phyloP scores from a whole-genome alignment of 2,329 filamentous ascomycete species.

The Bisporella sp. region DNA sequence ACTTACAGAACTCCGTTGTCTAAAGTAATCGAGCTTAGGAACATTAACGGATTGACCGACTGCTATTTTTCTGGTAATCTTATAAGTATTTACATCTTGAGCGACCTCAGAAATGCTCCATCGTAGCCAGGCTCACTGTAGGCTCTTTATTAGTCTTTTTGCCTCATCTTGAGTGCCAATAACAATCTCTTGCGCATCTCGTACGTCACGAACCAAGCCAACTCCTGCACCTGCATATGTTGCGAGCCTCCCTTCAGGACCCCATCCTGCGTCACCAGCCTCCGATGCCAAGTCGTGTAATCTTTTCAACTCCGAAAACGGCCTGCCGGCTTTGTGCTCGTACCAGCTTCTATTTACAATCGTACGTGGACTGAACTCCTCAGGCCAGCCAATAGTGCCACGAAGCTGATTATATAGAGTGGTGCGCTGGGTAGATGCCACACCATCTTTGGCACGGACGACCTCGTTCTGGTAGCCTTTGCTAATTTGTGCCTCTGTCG shows the following conservation, averaged over 20 bases:
- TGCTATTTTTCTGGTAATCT: no score
- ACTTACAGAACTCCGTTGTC: no score
- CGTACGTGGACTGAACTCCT: constrained; percentile 45
- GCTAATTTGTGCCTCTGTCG: constrained; percentile 35
- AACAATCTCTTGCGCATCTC: constrained; percentile 13
- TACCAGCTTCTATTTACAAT: constrained; percentile 45
- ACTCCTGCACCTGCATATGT: constrained; percentile 15
- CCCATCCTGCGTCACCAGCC: constrained; percentile 42
- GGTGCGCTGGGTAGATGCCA: constrained; percentile 37
- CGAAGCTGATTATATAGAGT: constrained; percentile 42
- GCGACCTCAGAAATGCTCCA: no score
- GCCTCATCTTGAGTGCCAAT: no score
- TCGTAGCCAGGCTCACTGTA: no score
- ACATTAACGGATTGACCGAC: no score
- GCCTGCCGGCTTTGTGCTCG: constrained; percentile 31
- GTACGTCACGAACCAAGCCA: constrained; percentile 13
- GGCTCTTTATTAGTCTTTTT: no score
- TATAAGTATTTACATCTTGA: no score
- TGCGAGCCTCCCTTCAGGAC: constrained; percentile 19
- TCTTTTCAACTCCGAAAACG: constrained; percentile 28
- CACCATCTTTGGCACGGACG: constrained; percentile 38
- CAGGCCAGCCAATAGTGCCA: constrained; percentile 49
- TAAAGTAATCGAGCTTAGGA: no score
- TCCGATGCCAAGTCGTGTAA: constrained; percentile 34
- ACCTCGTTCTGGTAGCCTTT: constrained; percentile 39